Conservation (phyloP, 805 yeast species). For the Ogataea degrootiae region DNA sequence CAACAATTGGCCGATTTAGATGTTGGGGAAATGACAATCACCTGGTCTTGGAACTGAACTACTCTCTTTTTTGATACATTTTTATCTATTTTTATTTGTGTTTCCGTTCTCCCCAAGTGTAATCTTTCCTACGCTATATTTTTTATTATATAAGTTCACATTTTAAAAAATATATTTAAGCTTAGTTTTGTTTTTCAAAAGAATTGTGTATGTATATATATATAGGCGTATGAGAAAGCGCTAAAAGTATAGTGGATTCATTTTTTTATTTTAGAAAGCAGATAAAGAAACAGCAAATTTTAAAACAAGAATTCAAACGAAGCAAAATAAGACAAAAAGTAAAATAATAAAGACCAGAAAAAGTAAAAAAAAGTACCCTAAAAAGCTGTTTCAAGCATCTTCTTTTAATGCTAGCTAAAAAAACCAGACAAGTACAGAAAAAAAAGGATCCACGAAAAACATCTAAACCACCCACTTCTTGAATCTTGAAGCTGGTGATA, state of each 20-base stretch:
- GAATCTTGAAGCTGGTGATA: constrained; percentile 52
- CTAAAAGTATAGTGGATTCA: too few relatives aligned
- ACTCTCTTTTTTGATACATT: not conserved
- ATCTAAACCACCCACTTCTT: constrained; percentile 49
- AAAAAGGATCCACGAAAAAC: not conserved
- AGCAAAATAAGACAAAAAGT: not conserved
- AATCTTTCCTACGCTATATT: not conserved
- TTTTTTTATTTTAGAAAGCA: not conserved
- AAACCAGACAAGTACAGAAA: not conserved
- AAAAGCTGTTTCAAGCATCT: too few relatives aligned
- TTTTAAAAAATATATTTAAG: too few relatives aligned
- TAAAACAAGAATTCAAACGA: not conserved
- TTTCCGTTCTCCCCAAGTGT: too few relatives aligned
- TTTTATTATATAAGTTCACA: not conserved
- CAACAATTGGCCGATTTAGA: constrained; percentile 38
- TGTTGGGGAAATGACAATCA: constrained; percentile 42
- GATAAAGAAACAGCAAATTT: not conserved
- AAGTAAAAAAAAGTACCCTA: too few relatives aligned
- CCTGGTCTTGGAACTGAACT: constrained; percentile 38
- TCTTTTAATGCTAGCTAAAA: too few relatives aligned
- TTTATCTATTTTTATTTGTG: not conserved
- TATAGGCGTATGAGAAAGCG: too few relatives aligned
- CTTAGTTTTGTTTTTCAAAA: too few relatives aligned
- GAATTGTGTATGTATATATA: too few relatives aligned
- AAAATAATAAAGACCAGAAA: not conserved